Evolutionary conservation across 73 alveolate species (phyloP), one percentile per base, ranked within the genome.

Genomic region (Effrenium voratum): DNA sequence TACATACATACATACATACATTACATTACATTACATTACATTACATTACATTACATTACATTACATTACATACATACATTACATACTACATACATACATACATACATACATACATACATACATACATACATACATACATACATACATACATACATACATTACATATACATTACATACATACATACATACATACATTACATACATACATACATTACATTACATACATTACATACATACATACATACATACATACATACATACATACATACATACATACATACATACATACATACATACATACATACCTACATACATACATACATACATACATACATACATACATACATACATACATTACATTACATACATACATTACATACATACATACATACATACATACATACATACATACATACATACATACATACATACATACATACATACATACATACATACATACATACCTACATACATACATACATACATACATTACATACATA

Each of bases 41-140:
- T 24, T 63, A 63, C 77, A 63, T 63, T 63, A 63, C 77, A 16
- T 24, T 63, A 26, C 77, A 63, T 63, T 24, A 26, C 77, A 16
- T 24, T 63, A 26, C 77, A 16, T 24, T 63, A 26, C 77, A 63
- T 63, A 15, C 77, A 8, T 63, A 63, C 77, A 16, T 24, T 26
- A 63, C 77, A 8, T 15, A 15, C 8, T 36, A 16, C 36, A 15
- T 15, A 22, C 77, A 63, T 63, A 63, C 77, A 63, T 63, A 63
- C n/a, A 16, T 30, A 63, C 40, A 63, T 30, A 52, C 63, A 52
- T 52, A 52, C 63, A 52, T 52, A 52, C 77, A 63, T 63, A 63
- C 77, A n/a, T n/a, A n/a, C 77, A 63, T 63, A 63, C 77, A n/a
- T n/a, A n/a, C n/a, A n/a, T n/a, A n/a, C 77, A 63, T 63, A 63